Evolutionary conservation across 2,329 filamentous ascomycete species (phyloP).

Genomic region (Aspergillus caelatus): DNA sequence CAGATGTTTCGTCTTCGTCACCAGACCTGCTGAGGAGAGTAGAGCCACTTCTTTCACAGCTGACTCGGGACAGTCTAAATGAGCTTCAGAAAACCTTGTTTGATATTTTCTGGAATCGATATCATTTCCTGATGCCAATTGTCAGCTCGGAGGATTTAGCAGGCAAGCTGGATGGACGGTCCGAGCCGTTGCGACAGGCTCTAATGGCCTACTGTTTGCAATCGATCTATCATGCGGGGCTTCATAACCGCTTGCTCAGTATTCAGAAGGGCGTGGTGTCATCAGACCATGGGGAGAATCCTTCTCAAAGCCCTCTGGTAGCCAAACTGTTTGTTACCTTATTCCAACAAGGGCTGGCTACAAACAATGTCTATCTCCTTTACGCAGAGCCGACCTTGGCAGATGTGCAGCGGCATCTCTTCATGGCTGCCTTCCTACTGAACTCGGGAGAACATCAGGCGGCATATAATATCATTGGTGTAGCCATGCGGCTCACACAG

Average conservation of each 20-base stretch:
- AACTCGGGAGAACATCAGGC: constrained; percentile 22
- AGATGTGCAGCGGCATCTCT: constrained; percentile 23
- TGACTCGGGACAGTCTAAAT: background rate
- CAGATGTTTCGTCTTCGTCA: background rate
- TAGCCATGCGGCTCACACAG: constrained; percentile 19
- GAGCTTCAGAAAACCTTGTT: background rate
- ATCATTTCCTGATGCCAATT: background rate
- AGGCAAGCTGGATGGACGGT: background rate
- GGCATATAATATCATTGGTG: constrained; percentile 27
- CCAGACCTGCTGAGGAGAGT: background rate
- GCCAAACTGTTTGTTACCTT: background rate
- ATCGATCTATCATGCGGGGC: constrained; percentile 19
- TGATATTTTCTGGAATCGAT: background rate
- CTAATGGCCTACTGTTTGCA: constrained; percentile 24
- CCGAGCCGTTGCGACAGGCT: constrained; percentile 16
- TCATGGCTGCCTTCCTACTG: constrained; percentile 25
- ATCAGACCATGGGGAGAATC: background rate
- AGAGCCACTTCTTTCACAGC: background rate
- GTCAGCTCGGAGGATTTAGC: background rate
- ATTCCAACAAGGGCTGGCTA: background rate
- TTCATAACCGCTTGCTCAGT: constrained; percentile 21
- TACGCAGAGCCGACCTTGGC: constrained; percentile 19
- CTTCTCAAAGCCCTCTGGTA: background rate
- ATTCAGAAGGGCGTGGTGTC: background rate
- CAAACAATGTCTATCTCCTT: constrained; percentile 5